Conservation (phyloP, 2,329 filamentous ascomycete species). For the Venturia nashicola region DNA sequence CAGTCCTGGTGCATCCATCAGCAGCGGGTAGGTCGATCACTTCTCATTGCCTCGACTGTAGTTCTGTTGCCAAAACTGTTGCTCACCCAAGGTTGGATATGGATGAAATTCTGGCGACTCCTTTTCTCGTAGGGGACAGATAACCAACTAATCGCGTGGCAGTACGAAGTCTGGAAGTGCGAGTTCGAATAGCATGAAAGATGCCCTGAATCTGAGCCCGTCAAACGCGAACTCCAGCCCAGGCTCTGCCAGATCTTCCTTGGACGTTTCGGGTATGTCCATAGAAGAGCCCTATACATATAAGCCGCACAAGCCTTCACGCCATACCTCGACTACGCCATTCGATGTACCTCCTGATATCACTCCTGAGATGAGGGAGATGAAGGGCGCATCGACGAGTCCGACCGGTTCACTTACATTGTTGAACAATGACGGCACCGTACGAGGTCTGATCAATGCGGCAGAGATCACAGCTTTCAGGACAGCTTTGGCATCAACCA, state of each 20-base stretch:
- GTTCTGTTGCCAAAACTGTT: too few relatives aligned
- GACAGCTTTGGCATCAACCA: constrained; percentile 50
- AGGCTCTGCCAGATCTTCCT: constrained; percentile 1
- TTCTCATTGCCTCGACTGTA: too few relatives aligned
- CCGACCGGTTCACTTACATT: constrained; percentile 47
- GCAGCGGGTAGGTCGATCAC: too few relatives aligned
- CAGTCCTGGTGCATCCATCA: constrained; percentile 21
- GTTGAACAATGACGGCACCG: constrained; percentile 43
- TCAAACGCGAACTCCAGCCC: not conserved
- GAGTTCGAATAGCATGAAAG: constrained; percentile 1
- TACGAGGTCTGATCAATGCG: constrained; percentile 52
- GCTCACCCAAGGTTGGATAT: too few relatives aligned
- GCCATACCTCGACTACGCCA: not conserved
- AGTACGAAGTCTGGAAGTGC: constrained; percentile 10
- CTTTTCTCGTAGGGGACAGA: too few relatives aligned
- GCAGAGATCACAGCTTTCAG: constrained; percentile 58
- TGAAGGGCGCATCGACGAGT: constrained; percentile 24
- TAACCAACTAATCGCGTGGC: not conserved
- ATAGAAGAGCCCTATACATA: not conserved
- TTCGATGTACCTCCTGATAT: constrained; percentile 8
- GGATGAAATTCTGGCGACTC: too few relatives aligned
- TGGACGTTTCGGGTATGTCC: not conserved
- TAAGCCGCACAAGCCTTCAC: not conserved
- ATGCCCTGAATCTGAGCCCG: not conserved
- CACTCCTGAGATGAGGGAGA: constrained; percentile 5